Evolutionary conservation across 148 eudicot genomes (phyloP).

Genomic region (Pharnaceum exiguum): DNA sequence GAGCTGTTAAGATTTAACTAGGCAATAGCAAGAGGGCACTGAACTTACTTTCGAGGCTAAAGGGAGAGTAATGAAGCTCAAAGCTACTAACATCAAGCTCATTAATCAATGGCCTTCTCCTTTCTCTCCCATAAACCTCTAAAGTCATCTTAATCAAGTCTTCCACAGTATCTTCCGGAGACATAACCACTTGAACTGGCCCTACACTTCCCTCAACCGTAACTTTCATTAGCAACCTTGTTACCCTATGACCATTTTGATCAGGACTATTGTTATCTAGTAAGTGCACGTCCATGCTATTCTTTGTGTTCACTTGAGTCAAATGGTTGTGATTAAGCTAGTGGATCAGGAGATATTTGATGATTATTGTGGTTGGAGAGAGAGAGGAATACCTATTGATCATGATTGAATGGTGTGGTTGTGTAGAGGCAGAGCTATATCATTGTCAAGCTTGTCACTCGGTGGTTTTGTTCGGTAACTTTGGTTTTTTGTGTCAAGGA

Average conservation of each 20-base stretch:
- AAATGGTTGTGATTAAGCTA: too few relatives aligned
- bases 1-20: background rate
- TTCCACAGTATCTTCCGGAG: slow-evolving; percentile 39
- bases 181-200: slow-evolving; percentile 49
- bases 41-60: slow-evolving; percentile 51
- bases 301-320: background rate
- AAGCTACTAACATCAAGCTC: slow-evolving; percentile 22
- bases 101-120: slow-evolving; percentile 41
- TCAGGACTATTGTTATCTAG: background rate
- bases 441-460: too few relatives aligned
- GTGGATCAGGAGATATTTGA: too few relatives aligned
- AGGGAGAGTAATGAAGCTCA: slow-evolving; percentile 69
- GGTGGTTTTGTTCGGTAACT: too few relatives aligned
- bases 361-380: too few relatives aligned
- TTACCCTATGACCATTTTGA: slow-evolving; percentile 3
- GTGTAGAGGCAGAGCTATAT: too few relatives aligned
- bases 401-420: too few relatives aligned
- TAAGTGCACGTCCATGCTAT: background rate
- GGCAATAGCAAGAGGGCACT: background rate
- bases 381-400: too few relatives aligned
- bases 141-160: slow-evolving; percentile 46
- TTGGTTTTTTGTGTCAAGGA: too few relatives aligned
- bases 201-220: slow-evolving; percentile 53
- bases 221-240: slow-evolving; percentile 55
- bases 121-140: slow-evolving; percentile 41